Conservation (phyloP, 306 rosid species). For the Cucurbita moschata region DNA sequence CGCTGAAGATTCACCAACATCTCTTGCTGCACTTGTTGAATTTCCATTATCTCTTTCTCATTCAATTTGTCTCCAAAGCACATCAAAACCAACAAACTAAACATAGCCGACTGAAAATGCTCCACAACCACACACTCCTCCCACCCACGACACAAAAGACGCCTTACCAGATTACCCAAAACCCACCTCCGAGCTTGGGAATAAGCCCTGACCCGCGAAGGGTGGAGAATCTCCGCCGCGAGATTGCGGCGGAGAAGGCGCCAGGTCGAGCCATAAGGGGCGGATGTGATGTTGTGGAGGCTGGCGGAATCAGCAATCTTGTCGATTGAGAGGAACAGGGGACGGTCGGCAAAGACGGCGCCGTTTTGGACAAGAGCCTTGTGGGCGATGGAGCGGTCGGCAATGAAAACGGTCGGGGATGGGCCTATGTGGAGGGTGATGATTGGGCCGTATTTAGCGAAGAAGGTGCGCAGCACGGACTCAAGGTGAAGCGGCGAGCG, state of each 20-base stretch:
- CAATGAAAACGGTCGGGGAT: constrained; percentile 29
- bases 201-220: constrained; percentile 18
- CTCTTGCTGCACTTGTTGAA: neutral
- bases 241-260: constrained; percentile 32
- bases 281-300: constrained; percentile 8
- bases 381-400: constrained; percentile 30
- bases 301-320: constrained; percentile 16
- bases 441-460: constrained; percentile 22
- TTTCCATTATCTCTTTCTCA: neutral
- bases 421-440: constrained; percentile 32
- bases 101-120: constrained; percentile 6
- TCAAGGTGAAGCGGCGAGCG: neutral
- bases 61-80: constrained; percentile 2
- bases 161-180: neutral
- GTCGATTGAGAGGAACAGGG: constrained; percentile 3
- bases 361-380: constrained; percentile 29
- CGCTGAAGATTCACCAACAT: neutral
- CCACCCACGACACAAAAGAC: neutral
- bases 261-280: constrained; percentile 36
- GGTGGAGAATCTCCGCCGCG: constrained; percentile 16
- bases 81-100: constrained; percentile 3
- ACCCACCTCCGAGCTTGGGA: constrained; percentile 10
- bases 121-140: no score
- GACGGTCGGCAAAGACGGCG: constrained; percentile 28
- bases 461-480: neutral